phyloP scores from a whole-genome alignment of 495 filamentous ascomycete genomes.

The Penicillium manginii region DNA sequence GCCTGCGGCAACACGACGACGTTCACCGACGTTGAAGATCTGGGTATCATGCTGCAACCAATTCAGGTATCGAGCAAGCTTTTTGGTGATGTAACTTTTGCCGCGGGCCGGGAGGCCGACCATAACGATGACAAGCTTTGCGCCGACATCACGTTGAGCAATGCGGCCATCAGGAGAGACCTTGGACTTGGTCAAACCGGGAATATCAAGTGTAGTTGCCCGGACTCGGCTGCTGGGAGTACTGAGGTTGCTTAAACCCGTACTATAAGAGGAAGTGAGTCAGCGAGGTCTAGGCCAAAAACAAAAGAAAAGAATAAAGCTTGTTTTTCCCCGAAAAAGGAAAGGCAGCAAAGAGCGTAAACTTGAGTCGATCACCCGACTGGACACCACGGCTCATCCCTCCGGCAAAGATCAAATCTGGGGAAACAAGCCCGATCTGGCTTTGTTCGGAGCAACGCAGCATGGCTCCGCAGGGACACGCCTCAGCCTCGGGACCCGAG shows the following conservation, averaged over 20 bases:
- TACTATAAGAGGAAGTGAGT: constrained; percentile 12
- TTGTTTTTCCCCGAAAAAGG: background rate
- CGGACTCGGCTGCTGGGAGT: constrained; percentile 62
- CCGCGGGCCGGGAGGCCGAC: constrained; percentile 92
- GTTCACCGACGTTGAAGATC: constrained; percentile 97
- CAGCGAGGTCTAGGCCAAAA: constrained; percentile 1
- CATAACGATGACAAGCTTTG: constrained; percentile 98
- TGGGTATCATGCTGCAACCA: constrained; percentile 95
- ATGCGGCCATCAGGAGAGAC: constrained; percentile 95
- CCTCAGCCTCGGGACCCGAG: background rate
- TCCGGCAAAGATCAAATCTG: background rate
- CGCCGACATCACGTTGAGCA: constrained; percentile 85
- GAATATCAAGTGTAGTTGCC: constrained; percentile 84
- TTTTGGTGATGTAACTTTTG: constrained; percentile 98
- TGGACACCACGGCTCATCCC: constrained; percentile 2
- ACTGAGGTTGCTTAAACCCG: constrained; percentile 46
- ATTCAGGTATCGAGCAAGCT: constrained; percentile 90
- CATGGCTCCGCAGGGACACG: background rate
- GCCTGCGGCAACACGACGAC: constrained; percentile 78
- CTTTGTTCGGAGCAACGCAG: no score
- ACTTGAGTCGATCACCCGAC: constrained; percentile 15
- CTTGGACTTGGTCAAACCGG: constrained; percentile 87
- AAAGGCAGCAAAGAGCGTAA: constrained; percentile 2
- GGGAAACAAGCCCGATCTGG: background rate
- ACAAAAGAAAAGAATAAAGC: background rate